These are phyloP conservation scores for Blastomyces percursus DNA, from an alignment of 2,329 filamentous ascomycete species.

Conservation along the genomic window DNA sequence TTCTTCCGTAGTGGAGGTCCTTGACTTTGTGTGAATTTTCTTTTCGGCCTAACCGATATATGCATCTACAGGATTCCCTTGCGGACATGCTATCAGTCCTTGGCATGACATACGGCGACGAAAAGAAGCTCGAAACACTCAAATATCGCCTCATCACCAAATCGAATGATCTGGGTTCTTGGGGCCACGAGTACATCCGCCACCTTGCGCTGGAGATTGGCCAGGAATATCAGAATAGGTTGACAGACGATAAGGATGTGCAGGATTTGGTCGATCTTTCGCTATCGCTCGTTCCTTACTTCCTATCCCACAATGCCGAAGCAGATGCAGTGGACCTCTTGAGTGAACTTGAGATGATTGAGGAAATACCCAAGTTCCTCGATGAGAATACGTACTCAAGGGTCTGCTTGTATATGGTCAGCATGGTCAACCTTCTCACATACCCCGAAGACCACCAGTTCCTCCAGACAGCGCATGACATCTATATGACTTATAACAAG, in stretches of 20 bases:
- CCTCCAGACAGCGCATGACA: slow-evolving; percentile 79
- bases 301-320: slow-evolving; percentile 94
- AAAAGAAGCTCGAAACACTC: slow-evolving; percentile 88
- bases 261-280: slow-evolving; percentile 80
- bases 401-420: slow-evolving; percentile 96
- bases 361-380: slow-evolving; percentile 75
- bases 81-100: slow-evolving; percentile 95
- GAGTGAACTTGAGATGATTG: slow-evolving; percentile 95
- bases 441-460: slow-evolving; percentile 97
- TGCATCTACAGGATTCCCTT: slow-evolving; percentile 49
- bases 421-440: slow-evolving; percentile 95
- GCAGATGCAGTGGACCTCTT: slow-evolving; percentile 95
- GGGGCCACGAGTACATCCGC: slow-evolving; percentile 97
- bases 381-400: slow-evolving; percentile 89
- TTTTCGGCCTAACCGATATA: slow-evolving; percentile 7
- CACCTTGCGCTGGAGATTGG: slow-evolving; percentile 94
- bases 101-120: slow-evolving; percentile 97
- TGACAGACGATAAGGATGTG: slow-evolving; percentile 72
- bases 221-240: slow-evolving; percentile 78
- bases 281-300: slow-evolving; percentile 76
- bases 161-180: slow-evolving; percentile 84
- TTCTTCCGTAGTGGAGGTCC: too few relatives aligned
- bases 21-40: background rate
- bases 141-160: slow-evolving; percentile 89
- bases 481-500: slow-evolving; percentile 89